Percentiles rank a stretch among this genome's conserved stretches.
Conservation (phyloP, 164 flowering plant genomes). For the Vitis amurensis region DNA sequence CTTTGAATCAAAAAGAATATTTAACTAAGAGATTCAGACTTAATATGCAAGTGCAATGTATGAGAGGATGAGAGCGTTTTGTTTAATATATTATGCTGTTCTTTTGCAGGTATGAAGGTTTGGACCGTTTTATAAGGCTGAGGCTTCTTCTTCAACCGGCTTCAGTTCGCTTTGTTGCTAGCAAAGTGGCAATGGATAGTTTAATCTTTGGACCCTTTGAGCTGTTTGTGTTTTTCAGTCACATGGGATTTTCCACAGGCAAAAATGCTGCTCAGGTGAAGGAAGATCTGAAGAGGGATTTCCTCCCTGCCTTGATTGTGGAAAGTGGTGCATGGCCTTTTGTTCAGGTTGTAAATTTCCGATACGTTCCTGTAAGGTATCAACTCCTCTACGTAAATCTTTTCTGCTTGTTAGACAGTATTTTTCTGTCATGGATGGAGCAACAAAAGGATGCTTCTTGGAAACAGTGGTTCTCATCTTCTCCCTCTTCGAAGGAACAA, state of each 20-base stretch:
- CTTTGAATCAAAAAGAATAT: too few species aligned
- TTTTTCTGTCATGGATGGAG: slow-evolving; percentile 72
- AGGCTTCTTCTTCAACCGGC: slow-evolving; percentile 57
- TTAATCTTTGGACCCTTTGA: slow-evolving; percentile 81
- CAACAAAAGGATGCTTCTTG: slow-evolving; percentile 84
- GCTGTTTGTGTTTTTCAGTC: slow-evolving; percentile 69
- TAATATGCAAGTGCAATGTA: too few species aligned
- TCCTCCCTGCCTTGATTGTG: slow-evolving; percentile 78
- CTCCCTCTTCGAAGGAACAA: slow-evolving; percentile 32
- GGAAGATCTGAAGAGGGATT: slow-evolving; percentile 87
- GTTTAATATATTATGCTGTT: background rate
- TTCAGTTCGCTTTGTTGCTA: slow-evolving; percentile 65
- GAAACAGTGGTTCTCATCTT: slow-evolving; percentile 45
- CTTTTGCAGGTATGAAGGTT: slow-evolving; percentile 69
- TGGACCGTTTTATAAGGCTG: slow-evolving; percentile 66
- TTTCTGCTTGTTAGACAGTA: slow-evolving; percentile 89
- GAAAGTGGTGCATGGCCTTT: slow-evolving; percentile 88
- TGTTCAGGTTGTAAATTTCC: slow-evolving; percentile 80
- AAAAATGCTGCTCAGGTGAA: slow-evolving; percentile 67
- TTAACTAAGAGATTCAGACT: too few species aligned
- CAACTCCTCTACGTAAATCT: slow-evolving; percentile 87
- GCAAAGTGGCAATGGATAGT: slow-evolving; percentile 83
- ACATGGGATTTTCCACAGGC: slow-evolving; percentile 82
- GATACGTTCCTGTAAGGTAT: slow-evolving; percentile 76
- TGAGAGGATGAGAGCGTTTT: too few species aligned